A percentile compares a stretch with the other conserved stretches of the same genome.
These are phyloP conservation scores for Globisporangium lucens DNA, from an alignment of 352 stramenopile genomes.

Conservation along the genomic window DNA sequence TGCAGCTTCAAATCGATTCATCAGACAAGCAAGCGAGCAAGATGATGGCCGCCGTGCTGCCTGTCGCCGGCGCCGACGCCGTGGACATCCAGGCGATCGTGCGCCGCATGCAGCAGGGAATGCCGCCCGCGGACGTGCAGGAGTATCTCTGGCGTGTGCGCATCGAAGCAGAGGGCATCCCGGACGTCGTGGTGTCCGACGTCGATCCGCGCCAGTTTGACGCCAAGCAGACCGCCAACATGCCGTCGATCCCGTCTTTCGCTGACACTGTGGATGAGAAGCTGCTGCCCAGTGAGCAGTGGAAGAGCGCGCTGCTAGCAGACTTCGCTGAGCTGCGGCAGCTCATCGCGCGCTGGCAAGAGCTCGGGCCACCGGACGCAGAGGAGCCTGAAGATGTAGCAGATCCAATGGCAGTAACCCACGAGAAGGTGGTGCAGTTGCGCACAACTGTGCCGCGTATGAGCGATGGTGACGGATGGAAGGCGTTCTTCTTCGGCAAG, in stretches of 20 bases:
- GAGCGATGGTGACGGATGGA: conserved; percentile 80
- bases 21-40: conserved; percentile 13
- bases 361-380: conserved; percentile 47
- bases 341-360: conserved; percentile 68
- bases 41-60: conserved; percentile 74
- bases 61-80: conserved; percentile 45
- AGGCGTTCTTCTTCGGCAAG: conserved; percentile 72
- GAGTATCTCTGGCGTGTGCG: conserved; percentile 86
- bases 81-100: conserved; percentile 63
- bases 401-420: background rate
- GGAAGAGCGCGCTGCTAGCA: conserved; percentile 58
- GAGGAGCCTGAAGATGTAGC: conserved; percentile 19
- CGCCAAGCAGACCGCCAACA: conserved; percentile 62
- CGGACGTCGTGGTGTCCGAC: conserved; percentile 67
- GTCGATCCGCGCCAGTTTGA: conserved; percentile 71
- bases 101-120: conserved; percentile 54
- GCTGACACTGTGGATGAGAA: conserved; percentile 20
- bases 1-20: too few relatives aligned
- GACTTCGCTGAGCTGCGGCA: conserved; percentile 81
- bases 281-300: conserved; percentile 35
- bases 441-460: conserved; percentile 72
- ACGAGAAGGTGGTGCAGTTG: conserved; percentile 18
- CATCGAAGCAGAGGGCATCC: conserved; percentile 72
- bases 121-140: conserved; percentile 70
- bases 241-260: conserved; percentile 61